Base-by-base conservation (phyloP, 202 grass and related monocot species). In the Panicum virgatum region DNA sequence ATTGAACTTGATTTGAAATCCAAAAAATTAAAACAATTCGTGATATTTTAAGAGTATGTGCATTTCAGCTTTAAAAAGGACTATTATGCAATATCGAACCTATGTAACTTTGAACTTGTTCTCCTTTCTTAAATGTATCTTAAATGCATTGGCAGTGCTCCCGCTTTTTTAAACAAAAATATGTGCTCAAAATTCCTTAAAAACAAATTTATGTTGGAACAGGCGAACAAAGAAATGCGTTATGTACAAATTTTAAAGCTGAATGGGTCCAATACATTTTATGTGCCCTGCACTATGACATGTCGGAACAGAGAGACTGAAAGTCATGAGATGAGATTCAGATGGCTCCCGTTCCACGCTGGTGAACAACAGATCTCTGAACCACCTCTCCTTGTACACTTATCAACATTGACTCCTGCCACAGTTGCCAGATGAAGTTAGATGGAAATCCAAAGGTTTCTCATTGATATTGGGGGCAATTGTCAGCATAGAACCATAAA, bases 381-480 rank as follows among this genome's bases (percentile, higher is more conserved):
- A 85, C 81, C 50, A 89, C 19, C 78, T 80, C 81, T n/a, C 94
- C 90, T 82, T 89, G 79, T 66, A 79, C 81, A 72, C 93, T 82
- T 38, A 97, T 87, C 46, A 89, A 76, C 18, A 76, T 32, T 13
- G 90, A 89, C 51, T 88, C 90, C 90, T 97, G 86, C 64, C 66
- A 88, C 23, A 69, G 40, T 73, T 59, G 19, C 7, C 22, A 51
- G 13, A 51, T n/a, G 16, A 18, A 53, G 34, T 77, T 57, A 57
- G 5, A 74, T 25, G 27, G 12, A 76, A 50, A 58, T 58, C 59
- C 12, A 48, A 38, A 22, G 51, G 48, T n/a, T 88, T 54, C 25
- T 38, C 29, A 72, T 51, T 38, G n/a, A 66, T 76, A 69, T 44
- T 56, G 18, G 60, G 51, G 29, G 54, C 2, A 69, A 73, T 7